Percentiles rank a stretch among this genome's conserved stretches.
These are phyloP conservation scores for Cudoniella acicularis DNA, from an alignment of 495 filamentous ascomycete genomes.

Conservation along the genomic window DNA sequence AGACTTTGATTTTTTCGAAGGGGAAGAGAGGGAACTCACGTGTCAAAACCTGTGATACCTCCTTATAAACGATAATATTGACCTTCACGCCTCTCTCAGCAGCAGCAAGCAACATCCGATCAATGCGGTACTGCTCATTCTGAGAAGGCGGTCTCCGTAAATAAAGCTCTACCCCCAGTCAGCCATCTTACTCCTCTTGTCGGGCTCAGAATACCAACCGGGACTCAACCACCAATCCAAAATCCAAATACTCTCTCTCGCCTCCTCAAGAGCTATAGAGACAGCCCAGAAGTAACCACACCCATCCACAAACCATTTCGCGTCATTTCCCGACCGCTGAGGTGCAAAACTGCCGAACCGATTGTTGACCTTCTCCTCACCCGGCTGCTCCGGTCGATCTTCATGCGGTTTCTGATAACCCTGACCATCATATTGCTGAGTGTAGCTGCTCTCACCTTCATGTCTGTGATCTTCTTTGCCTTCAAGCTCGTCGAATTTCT, in stretches of 20 bases:
- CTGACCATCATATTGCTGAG: constrained; percentile 16
- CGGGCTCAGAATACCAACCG: constrained; percentile 1
- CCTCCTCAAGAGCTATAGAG: constrained; percentile 76
- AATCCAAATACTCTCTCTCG: constrained; percentile 84
- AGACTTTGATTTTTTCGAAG: background rate
- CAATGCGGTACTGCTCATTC: constrained; percentile 82
- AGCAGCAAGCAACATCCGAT: constrained; percentile 82
- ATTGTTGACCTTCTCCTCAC: constrained; percentile 40
- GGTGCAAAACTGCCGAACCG: constrained; percentile 84
- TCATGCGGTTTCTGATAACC: background rate
- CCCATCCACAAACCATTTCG: constrained; percentile 93
- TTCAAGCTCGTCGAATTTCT: constrained; percentile 15
- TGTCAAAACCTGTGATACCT: constrained; percentile 81
- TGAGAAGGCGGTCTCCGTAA: constrained; percentile 78
- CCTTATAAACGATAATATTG: constrained; percentile 94
- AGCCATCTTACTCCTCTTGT: background rate
- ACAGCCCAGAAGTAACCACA: constrained; percentile 92
- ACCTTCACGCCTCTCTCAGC: constrained; percentile 84
- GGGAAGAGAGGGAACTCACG: constrained; percentile 54
- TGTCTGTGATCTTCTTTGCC: constrained; percentile 37
- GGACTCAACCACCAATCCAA: constrained; percentile 62
- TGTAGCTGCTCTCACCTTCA: constrained; percentile 28
- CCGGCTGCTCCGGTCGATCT: background rate
- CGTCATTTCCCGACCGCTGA: constrained; percentile 71
- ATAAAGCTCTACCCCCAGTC: constrained; percentile 74